A percentile compares a stretch with the other conserved stretches of the same genome.
phyloP scores from a whole-genome alignment of 345 rosid genomes.

The Nephelium lappaceum region DNA sequence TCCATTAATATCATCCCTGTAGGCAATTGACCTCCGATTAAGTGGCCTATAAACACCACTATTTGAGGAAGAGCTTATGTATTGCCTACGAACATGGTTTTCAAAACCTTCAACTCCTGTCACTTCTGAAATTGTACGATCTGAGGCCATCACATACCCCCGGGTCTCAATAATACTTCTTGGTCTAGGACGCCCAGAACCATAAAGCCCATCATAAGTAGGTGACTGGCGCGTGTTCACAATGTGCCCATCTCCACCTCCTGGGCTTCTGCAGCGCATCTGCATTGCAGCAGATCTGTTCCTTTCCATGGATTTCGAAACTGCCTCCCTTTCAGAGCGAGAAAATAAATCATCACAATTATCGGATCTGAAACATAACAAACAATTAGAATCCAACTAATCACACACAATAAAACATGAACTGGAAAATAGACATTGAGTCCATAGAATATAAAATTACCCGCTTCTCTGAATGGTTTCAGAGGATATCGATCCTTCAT shows the following conservation, averaged over 20 bases:
- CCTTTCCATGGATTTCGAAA: slow-evolving; percentile 36
- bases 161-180: slow-evolving; percentile 32
- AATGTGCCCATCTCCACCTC: slow-evolving; percentile 30
- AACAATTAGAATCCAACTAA: slow-evolving; percentile 13
- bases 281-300: slow-evolving; percentile 36
- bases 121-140: slow-evolving; percentile 26
- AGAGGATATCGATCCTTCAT: slow-evolving; percentile 24
- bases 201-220: slow-evolving; percentile 27
- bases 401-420: not conserved
- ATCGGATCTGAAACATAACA: slow-evolving; percentile 44
- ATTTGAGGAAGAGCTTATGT: slow-evolving; percentile 32
- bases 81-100: slow-evolving; percentile 37
- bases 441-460: slow-evolving; percentile 28
- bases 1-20: slow-evolving; percentile 32
- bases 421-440: not conserved
- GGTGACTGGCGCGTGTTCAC: slow-evolving; percentile 35
- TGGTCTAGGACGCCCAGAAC: slow-evolving; percentile 37
- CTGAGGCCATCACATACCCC: slow-evolving; percentile 31
- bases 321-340: slow-evolving; percentile 31
- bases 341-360: slow-evolving; percentile 28
- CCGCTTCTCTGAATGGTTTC: slow-evolving; percentile 38
- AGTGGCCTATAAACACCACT: slow-evolving; percentile 30
- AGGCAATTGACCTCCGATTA: slow-evolving; percentile 31
- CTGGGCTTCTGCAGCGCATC: slow-evolving; percentile 40
- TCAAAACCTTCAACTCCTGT: slow-evolving; percentile 34